Percentiles rank a stretch among this genome's conserved stretches.
These are phyloP conservation scores for Brettanomyces bruxellensis DNA, from an alignment of 805 yeast genomes.

Conservation along the genomic window DNA sequence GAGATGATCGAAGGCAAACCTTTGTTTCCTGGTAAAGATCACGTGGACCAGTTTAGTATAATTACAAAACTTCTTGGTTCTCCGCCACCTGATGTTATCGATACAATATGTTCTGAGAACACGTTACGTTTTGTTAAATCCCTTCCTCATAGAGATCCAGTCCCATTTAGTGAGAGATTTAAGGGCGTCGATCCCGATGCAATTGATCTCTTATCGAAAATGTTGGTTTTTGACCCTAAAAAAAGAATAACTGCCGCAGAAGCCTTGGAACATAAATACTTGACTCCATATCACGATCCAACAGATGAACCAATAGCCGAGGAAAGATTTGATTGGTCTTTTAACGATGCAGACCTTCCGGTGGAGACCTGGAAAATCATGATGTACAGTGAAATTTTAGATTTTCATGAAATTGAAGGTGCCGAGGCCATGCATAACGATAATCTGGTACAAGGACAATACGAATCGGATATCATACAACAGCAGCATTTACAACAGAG, in stretches of 20 bases:
- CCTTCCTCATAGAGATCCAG: slow-evolving; percentile 87
- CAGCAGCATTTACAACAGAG: slow-evolving; percentile 11
- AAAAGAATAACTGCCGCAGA: slow-evolving; percentile 89
- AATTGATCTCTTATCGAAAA: slow-evolving; percentile 74
- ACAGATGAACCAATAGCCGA: slow-evolving; percentile 94
- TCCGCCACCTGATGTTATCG: slow-evolving; percentile 93
- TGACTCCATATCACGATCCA: slow-evolving; percentile 95
- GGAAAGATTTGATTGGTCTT: slow-evolving; percentile 94
- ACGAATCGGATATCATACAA: slow-evolving; percentile 16
- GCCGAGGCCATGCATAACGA: slow-evolving; percentile 16
- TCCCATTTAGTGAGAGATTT: slow-evolving; percentile 77
- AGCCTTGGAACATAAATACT: slow-evolving; percentile 81
- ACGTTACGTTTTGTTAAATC: slow-evolving; percentile 91
- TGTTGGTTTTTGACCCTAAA: slow-evolving; percentile 93
- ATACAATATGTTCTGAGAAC: slow-evolving; percentile 92
- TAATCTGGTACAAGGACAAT: slow-evolving; percentile 6
- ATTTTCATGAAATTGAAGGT: slow-evolving; percentile 83
- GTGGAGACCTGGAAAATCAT: slow-evolving; percentile 98
- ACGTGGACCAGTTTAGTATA: slow-evolving; percentile 94
- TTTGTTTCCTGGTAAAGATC: slow-evolving; percentile 95
- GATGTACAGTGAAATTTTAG: slow-evolving; percentile 97
- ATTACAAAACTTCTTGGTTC: slow-evolving; percentile 90
- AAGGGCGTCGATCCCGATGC: slow-evolving; percentile 76
- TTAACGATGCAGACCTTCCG: slow-evolving; percentile 95
- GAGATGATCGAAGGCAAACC: slow-evolving; percentile 98